Evolutionary conservation across 345 rosid species (phyloP), one percentile per base, ranked within the genome.

Genomic region (Gossypium thurberi): DNA sequence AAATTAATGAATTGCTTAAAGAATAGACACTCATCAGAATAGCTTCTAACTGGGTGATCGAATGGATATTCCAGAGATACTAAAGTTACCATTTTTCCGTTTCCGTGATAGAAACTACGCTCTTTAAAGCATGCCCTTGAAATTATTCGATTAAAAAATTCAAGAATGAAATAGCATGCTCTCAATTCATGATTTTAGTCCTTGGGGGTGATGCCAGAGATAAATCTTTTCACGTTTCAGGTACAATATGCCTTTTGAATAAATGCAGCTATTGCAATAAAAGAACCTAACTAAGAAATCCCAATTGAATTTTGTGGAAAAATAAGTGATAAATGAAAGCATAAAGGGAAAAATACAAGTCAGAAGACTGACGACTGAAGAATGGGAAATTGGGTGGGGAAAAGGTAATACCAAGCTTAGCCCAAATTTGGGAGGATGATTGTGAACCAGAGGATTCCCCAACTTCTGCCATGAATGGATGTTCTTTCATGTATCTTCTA

Each of bases 401-500:
- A 1, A 11, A 11, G 48, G 28, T 1, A 44, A 7, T 68, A 68
- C 71, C 71, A 68, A 68, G 75, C 66, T 72, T 72, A 7, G 75
- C 75, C 75, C 75, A 58, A 47, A 59, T 23, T 44, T 44, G 65
- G 42, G 67, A 17, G 21, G 65, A 43, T 8, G 55, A 18, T 72
- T 59, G 46, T 15, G 75, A 68, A 68, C 20, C 55, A 67, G 71
- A 72, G 56, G 65, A 72, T 46, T 72, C 75, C 44, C 75, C 75
- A 72, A 72, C 55, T 72, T 72, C 75, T 8, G 53, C 42, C 75
- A 59, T 71, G 74, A 42, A 46, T 66, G 53, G 20, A 57, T 18
- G 7, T 52, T 18, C 21, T 10, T 2, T 56, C 60, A 56, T 56
- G 23, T 10, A 20, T 55, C 59, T 55, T 20, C 59, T n/a, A 20